Percentiles rank a stretch among this genome's conserved stretches.
Conservation (phyloP, 2,329 filamentous ascomycete genomes). For the Graphilbum fragrans region DNA sequence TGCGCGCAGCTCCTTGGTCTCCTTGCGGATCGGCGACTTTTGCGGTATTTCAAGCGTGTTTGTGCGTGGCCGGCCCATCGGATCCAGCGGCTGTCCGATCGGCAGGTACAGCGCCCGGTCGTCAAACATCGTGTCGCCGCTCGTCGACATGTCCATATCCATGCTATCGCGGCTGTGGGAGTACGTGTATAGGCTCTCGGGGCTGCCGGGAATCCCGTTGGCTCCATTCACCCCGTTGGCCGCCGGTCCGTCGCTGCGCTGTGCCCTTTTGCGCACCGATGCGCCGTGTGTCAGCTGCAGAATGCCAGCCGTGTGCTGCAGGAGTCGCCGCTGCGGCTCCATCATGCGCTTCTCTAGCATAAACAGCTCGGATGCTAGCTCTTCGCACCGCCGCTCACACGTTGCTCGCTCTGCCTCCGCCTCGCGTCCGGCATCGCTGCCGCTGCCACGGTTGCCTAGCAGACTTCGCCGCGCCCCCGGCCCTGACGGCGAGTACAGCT, state of each 20-base stretch:
- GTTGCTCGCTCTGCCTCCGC: conserved; percentile 64
- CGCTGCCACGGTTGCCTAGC: conserved; percentile 34
- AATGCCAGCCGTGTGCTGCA: conserved; percentile 87
- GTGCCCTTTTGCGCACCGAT: conserved; percentile 35
- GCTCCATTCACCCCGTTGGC: conserved; percentile 14
- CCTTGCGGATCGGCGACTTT: conserved; percentile 43
- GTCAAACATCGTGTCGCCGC: conserved; percentile 57
- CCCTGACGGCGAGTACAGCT: conserved; percentile 52
- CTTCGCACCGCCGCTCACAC: conserved; percentile 73
- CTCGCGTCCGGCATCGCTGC: conserved; percentile 37
- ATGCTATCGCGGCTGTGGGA: conserved; percentile 48
- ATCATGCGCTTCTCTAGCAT: conserved; percentile 65
- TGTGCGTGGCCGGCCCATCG: conserved; percentile 15
- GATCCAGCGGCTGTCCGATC: conserved; percentile 50
- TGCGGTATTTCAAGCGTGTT: conserved; percentile 44
- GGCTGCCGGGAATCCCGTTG: conserved; percentile 58
- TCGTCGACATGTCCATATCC: conserved; percentile 29
- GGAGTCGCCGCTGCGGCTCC: conserved; percentile 60
- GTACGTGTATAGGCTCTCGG: conserved; percentile 64
- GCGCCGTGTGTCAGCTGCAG: conserved; percentile 80
- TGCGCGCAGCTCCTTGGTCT: conserved; percentile 35
- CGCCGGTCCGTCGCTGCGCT: conserved; percentile 23
- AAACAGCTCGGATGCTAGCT: conserved; percentile 70
- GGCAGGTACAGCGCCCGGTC: conserved; percentile 63
- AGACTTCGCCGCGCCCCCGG: conserved; percentile 29